These are phyloP conservation scores for Ustilago trichophora DNA, from an alignment of 1,284 basidiomycete genomes.

Conservation along the genomic window DNA sequence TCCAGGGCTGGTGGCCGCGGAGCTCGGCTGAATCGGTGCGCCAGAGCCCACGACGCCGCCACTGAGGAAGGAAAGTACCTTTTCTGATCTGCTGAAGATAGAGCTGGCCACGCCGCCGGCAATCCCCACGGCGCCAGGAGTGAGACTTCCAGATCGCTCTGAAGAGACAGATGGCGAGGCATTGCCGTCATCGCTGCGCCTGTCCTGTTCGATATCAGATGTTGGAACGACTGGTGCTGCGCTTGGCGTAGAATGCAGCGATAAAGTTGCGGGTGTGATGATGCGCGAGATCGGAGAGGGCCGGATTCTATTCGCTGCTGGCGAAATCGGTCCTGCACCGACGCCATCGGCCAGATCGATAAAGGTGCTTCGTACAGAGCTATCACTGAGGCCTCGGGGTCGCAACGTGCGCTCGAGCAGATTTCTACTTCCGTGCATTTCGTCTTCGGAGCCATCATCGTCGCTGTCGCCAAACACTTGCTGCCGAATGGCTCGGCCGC, in stretches of 20 bases:
- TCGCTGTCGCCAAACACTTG: conserved; percentile 43
- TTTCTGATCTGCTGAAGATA: conserved; percentile 37
- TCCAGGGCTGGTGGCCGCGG: neutral
- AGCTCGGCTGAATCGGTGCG: conserved; percentile 25
- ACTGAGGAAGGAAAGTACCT: conserved; percentile 42
- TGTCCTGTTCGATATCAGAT: conserved; percentile 1
- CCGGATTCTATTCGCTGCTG: conserved; percentile 17
- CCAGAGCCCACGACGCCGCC: conserved; percentile 33
- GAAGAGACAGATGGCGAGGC: conserved; percentile 36
- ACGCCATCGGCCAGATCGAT: conserved; percentile 46
- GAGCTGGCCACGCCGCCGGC: conserved; percentile 29
- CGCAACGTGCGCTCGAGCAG: conserved; percentile 41
- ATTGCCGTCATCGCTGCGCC: conserved; percentile 10
- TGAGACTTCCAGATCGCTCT: conserved; percentile 28
- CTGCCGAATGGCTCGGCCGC: conserved; percentile 36
- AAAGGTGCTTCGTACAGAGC: conserved; percentile 60
- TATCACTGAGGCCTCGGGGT: conserved; percentile 60
- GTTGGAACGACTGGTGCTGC: conserved; percentile 6
- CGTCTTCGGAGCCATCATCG: conserved; percentile 35
- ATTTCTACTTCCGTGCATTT: conserved; percentile 20
- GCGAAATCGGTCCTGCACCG: conserved; percentile 12
- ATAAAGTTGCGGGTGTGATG: conserved; percentile 59
- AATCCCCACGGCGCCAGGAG: conserved; percentile 18
- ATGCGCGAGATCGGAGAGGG: conserved; percentile 50
- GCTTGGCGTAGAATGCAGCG: conserved; percentile 40